A percentile compares a stretch with the other conserved stretches of the same genome.
These are phyloP conservation scores for Solioccasus polychromus DNA, from an alignment of 768 basidiomycete genomes.

Conservation along the genomic window DNA sequence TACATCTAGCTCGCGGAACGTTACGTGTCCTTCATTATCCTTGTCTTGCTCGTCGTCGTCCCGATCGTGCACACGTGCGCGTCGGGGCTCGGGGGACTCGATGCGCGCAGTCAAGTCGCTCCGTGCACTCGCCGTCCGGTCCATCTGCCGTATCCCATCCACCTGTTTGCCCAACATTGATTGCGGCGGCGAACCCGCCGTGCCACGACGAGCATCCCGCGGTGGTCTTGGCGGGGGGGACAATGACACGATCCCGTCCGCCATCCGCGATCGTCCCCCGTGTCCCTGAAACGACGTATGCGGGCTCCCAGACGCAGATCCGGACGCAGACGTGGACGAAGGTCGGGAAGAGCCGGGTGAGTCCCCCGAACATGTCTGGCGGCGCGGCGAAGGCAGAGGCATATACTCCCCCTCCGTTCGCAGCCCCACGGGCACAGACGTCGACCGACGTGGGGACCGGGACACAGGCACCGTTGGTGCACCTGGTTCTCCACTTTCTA, in stretches of 20 bases:
- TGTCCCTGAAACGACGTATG: conserved; percentile 35
- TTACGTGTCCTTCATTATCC: too few species aligned
- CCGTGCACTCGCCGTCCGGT: conserved; percentile 22
- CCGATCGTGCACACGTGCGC: not conserved
- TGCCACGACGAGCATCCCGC: conserved; percentile 3
- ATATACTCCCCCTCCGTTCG: conserved; percentile 1
- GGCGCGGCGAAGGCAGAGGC: conserved; percentile 11
- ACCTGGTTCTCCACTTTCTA: not conserved
- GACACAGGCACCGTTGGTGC: not conserved
- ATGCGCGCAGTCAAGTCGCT: conserved; percentile 32
- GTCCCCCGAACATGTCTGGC: conserved; percentile 11
- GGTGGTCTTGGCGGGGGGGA: conserved; percentile 29
- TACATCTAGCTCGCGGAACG: conserved; percentile 47
- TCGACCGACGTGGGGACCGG: conserved; percentile 17
- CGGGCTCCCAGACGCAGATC: conserved; percentile 35
- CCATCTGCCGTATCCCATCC: conserved; percentile 14
- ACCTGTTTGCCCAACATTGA: conserved; percentile 5
- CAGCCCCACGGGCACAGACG: conserved; percentile 17
- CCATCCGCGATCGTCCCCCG: conserved; percentile 11
- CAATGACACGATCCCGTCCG: conserved; percentile 22
- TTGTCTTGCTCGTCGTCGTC: conserved; percentile 10
- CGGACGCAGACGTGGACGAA: conserved; percentile 31
- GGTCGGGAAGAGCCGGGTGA: conserved; percentile 39
- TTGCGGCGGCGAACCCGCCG: conserved; percentile 6
- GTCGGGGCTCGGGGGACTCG: conserved; percentile 4